Percentiles rank a stretch among this genome's conserved stretches.
Evolutionary conservation across 1,284 basidiomycete species (phyloP).

Genomic region (Schizophyllum commune): DNA sequence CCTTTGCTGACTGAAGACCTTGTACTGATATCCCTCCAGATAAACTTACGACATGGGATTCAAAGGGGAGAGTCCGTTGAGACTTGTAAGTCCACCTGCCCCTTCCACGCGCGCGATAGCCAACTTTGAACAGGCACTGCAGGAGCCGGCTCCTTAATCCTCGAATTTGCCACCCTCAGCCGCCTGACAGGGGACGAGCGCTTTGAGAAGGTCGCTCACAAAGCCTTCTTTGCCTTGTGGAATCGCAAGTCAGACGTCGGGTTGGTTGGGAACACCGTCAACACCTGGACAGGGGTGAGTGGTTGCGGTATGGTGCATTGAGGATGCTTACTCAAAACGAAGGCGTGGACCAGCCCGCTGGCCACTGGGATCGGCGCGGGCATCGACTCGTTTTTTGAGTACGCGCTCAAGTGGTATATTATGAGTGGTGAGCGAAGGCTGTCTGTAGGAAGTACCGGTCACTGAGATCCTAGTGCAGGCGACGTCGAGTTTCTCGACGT

Average conservation of each 20-base stretch:
- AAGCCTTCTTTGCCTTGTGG: constrained; percentile 90
- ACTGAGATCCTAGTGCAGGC: constrained; percentile 34
- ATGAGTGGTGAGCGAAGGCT: constrained; percentile 58
- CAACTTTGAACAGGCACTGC: constrained; percentile 57
- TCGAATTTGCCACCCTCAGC: constrained; percentile 89
- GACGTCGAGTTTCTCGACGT: constrained; percentile 86
- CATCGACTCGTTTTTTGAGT: constrained; percentile 91
- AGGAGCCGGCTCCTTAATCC: constrained; percentile 84
- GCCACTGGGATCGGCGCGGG: constrained; percentile 83
- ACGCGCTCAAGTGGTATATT: constrained; percentile 85
- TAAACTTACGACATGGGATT: constrained; percentile 72
- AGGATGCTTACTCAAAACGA: constrained; percentile 2
- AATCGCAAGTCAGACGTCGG: constrained; percentile 77
- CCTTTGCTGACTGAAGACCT: constrained; percentile 8
- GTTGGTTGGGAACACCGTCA: constrained; percentile 84
- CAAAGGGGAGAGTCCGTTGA: constrained; percentile 63
- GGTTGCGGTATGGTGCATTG: constrained; percentile 1
- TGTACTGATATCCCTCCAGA: constrained; percentile 28
- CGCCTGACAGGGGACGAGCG: constrained; percentile 80
- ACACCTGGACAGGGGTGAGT: constrained; percentile 69
- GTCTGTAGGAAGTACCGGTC: background rate
- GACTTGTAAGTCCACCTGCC: constrained; percentile 50
- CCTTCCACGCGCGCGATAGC: too few species aligned
- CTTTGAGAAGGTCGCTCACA: constrained; percentile 79
- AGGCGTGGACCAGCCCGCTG: constrained; percentile 70